Evolutionary conservation across 1,284 basidiomycete genomes (phyloP).

Genomic region (Cryptococcus sp.): DNA sequence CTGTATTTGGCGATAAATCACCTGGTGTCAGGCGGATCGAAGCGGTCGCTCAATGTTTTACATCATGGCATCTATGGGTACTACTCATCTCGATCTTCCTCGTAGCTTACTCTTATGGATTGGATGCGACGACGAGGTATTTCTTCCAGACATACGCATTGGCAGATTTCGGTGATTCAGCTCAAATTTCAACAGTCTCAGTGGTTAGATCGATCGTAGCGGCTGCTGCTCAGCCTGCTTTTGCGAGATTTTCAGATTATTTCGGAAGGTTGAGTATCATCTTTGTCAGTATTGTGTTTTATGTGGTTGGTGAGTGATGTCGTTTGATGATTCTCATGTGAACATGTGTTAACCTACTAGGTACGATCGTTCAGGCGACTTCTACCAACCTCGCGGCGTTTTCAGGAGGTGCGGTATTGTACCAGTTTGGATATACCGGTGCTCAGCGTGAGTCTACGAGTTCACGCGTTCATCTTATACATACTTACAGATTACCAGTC

Average conservation of each 20-base stretch:
- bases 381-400: slow-evolving; percentile 36
- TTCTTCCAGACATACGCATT: slow-evolving; percentile 22
- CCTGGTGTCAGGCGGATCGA: slow-evolving; percentile 45
- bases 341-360: neutral
- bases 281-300: slow-evolving; percentile 41
- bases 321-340: no score
- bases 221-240: slow-evolving; percentile 36
- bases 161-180: slow-evolving; percentile 13
- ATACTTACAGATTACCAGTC: slow-evolving; percentile 10
- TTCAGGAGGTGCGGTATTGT: slow-evolving; percentile 42
- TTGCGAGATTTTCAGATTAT: slow-evolving; percentile 41
- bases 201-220: slow-evolving; percentile 38
- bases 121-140: slow-evolving; percentile 27
- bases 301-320: slow-evolving; percentile 31
- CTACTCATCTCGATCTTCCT: slow-evolving; percentile 47
- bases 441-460: slow-evolving; percentile 16
- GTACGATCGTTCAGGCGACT: slow-evolving; percentile 45
- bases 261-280: slow-evolving; percentile 48
- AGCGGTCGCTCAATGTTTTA: slow-evolving; percentile 36
- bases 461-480: neutral
- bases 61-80: slow-evolving; percentile 25
- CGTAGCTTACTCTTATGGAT: slow-evolving; percentile 26
- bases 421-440: slow-evolving; percentile 40
- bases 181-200: slow-evolving; percentile 39
- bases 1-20: slow-evolving; percentile 23